Base-by-base conservation (phyloP, 768 basidiomycete species). In the Rossbeevera mucosa region DNA sequence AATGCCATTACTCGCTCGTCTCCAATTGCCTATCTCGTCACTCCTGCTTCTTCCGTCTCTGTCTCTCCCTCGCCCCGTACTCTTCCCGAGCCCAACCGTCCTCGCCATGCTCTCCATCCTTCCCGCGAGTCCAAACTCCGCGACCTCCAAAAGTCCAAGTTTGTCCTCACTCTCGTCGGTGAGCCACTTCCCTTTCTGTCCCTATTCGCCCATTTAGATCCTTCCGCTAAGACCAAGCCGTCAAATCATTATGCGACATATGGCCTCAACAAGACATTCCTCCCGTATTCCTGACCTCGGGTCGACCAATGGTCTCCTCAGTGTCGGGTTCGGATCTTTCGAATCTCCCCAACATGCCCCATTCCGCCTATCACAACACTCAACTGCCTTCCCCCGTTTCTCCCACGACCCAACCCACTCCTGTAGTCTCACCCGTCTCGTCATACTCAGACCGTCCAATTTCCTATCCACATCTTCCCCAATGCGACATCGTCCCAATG, bases 201-300 rank as follows among this genome's bases (percentile, higher is more conserved):
- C 30, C 22, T 26, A 3, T 43, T 33, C 48, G 9, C 51, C 14
- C 50, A 48, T 42, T 67, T 47, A 58, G 55, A 44, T 45, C 20
- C 54, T 20, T 41, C 42, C 24, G 11, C 53, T 48, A 36, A 91
- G 88, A 91, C 74, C 85, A 88, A 80, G 82, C 88, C 33, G 82
- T 90, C 54, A 86, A 83, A 61, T 83, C 81, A 4, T 68, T 91
- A 50, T 82, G 79, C 64, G 87, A 91, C 58, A 86, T 88, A 69
- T 91, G 89, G 89, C 83, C 77, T 31, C 82, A 83, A 2, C 82
- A 89, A 62, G 82, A 88, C 61, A 84, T 91, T 24, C 88, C 89
- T 1, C 44, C 63, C 22, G 76, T 78, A 14, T 89, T 82, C 64
- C 58, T 76, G 52, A 70, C 74, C 53, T 71, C 59, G 55, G 66